Conservation (phyloP, 2,329 filamentous ascomycete species). For the Immersiporthe knoxdaviesiana region DNA sequence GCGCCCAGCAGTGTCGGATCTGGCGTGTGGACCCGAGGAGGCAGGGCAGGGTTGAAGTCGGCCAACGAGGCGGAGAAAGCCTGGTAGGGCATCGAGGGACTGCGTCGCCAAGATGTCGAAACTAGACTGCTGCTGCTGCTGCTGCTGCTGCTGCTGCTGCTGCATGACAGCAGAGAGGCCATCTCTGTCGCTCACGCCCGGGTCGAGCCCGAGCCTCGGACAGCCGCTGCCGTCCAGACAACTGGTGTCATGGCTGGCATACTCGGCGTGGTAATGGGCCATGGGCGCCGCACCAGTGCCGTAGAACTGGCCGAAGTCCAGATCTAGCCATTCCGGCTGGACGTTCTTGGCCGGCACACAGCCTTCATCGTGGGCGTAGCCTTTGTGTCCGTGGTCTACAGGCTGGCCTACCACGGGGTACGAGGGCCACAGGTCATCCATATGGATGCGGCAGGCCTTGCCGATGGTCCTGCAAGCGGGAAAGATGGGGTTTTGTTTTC, state of each 20-base stretch:
- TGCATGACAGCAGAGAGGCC: not conserved
- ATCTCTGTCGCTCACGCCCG: constrained; percentile 8
- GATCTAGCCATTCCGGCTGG: constrained; percentile 10
- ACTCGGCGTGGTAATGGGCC: constrained; percentile 14
- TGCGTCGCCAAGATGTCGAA: not conserved
- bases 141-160: constrained; percentile 3
- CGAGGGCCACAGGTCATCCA: constrained; percentile 5
- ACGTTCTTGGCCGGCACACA: constrained; percentile 11
- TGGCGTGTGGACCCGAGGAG: constrained; percentile 3
- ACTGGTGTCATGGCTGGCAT: constrained; percentile 27
- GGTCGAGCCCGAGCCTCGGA: constrained; percentile 25
- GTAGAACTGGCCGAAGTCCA: constrained; percentile 9
- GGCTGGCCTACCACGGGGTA: not conserved
- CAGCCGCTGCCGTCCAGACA: constrained; percentile 29
- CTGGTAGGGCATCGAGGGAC: not conserved
- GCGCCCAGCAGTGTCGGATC: not conserved
- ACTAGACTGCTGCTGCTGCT: not conserved
- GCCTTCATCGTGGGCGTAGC: constrained; percentile 12
- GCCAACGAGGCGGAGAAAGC: constrained; percentile 22
- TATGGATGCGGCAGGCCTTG: not conserved
- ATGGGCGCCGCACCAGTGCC: constrained; percentile 1
- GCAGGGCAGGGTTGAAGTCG: constrained; percentile 20
- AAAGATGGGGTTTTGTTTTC: no score
- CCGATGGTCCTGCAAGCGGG: not conserved
- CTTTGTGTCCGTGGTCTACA: constrained; percentile 4